Conservation (phyloP, 2,329 filamentous ascomycete genomes). For the Aspergillus sp. region DNA sequence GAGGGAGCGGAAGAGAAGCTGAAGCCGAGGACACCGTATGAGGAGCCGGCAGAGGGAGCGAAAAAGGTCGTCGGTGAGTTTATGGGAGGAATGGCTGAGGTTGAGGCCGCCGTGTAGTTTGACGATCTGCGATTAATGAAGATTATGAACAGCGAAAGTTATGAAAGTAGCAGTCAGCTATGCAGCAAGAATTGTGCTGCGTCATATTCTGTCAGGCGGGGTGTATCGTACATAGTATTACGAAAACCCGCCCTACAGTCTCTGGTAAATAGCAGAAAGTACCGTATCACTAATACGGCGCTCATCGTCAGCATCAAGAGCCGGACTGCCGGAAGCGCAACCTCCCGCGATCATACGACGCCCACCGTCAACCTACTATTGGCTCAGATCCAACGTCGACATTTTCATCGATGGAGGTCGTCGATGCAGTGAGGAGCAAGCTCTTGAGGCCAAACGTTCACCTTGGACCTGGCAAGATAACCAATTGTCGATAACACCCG, state of each 20-base stretch:
- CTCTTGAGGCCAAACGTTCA: slow-evolving; percentile 1
- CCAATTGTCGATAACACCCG: slow-evolving; percentile 5
- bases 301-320: neutral
- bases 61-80: slow-evolving; percentile 48
- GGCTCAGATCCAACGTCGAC: slow-evolving; percentile 11
- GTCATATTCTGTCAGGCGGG: neutral
- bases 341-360: slow-evolving; percentile 40
- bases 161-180: neutral
- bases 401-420: slow-evolving; percentile 2
- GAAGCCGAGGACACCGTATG: slow-evolving; percentile 66
- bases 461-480: neutral
- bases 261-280: neutral
- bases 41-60: slow-evolving; percentile 49
- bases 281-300: neutral
- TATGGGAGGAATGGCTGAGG: slow-evolving; percentile 47
- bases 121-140: neutral
- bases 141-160: neutral
- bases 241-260: neutral
- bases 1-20: slow-evolving; percentile 63
- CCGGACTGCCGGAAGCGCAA: slow-evolving; percentile 33
- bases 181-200: neutral
- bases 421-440: neutral
- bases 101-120: slow-evolving; percentile 38
- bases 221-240: neutral
- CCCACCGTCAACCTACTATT: slow-evolving; percentile 16